Evolutionary conservation across 805 yeast genomes (phyloP).

Genomic region (Yamadazyma olivae): DNA sequence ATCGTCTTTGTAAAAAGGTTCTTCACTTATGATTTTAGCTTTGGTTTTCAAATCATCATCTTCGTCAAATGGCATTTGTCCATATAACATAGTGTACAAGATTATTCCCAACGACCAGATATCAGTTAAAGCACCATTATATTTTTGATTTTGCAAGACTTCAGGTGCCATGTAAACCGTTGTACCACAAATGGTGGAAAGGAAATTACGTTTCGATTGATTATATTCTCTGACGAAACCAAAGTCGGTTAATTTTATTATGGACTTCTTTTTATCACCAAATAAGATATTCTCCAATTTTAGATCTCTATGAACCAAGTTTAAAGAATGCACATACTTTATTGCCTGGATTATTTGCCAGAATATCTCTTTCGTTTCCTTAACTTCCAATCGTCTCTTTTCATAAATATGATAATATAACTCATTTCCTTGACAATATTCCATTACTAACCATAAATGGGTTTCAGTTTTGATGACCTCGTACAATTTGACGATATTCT

Average conservation of each 20-base stretch:
- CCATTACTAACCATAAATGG: slow-evolving; percentile 82
- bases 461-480: slow-evolving; percentile 82
- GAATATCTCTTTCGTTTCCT: slow-evolving; percentile 52
- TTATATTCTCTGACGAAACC: slow-evolving; percentile 84
- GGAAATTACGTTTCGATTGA: slow-evolving; percentile 42
- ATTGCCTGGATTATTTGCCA: slow-evolving; percentile 66
- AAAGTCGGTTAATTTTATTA: slow-evolving; percentile 83
- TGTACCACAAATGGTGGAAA: slow-evolving; percentile 91
- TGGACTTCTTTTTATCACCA: slow-evolving; percentile 49
- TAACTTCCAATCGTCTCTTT: slow-evolving; percentile 47
- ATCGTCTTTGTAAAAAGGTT: slow-evolving; percentile 52
- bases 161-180: slow-evolving; percentile 98
- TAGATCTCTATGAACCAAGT: slow-evolving; percentile 82
- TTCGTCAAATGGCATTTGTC: slow-evolving; percentile 89
- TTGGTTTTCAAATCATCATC: slow-evolving; percentile 68
- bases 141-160: slow-evolving; percentile 61
- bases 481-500: slow-evolving; percentile 77
- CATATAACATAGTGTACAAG: slow-evolving; percentile 76
- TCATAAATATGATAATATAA: slow-evolving; percentile 63
- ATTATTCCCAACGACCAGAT: slow-evolving; percentile 93
- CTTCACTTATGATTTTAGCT: slow-evolving; percentile 56
- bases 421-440: slow-evolving; percentile 83
- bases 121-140: slow-evolving; percentile 79
- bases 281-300: slow-evolving; percentile 74
- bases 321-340: slow-evolving; percentile 70